Conservation (phyloP, 495 filamentous ascomycete genomes). For the Saxophila tyrrhenica region DNA sequence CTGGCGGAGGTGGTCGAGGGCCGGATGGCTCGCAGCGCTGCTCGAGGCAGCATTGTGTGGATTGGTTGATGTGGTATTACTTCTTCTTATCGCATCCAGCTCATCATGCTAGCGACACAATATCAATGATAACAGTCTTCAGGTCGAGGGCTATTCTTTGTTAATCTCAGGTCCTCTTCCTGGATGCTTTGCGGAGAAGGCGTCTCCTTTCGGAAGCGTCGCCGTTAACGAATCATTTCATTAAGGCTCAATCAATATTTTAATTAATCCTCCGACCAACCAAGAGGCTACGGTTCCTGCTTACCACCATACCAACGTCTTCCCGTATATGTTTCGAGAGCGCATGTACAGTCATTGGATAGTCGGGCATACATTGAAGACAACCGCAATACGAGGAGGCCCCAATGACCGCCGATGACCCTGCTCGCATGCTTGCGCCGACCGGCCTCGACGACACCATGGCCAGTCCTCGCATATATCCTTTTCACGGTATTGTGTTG, state of each 20-base stretch:
- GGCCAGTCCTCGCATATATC: conserved; percentile 1
- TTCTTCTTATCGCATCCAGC: too few species aligned
- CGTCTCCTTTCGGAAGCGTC: not conserved
- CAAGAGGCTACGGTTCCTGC: not conserved
- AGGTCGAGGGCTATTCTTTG: too few species aligned
- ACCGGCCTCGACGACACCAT: conserved; percentile 2
- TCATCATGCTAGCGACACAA: too few species aligned
- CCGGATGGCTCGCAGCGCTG: conserved; percentile 11
- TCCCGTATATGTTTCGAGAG: too few species aligned
- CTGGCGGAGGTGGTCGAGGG: not conserved
- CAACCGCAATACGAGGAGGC: not conserved
- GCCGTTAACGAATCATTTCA: too few species aligned
- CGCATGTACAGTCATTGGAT: too few species aligned
- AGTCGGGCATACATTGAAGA: too few species aligned
- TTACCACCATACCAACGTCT: not conserved
- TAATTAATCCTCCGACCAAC: not conserved
- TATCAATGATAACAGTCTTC: too few species aligned
- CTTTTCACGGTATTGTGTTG: not conserved
- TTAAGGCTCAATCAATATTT: not conserved
- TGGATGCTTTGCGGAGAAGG: too few species aligned
- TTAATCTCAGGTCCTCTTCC: too few species aligned
- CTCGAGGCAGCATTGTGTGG: conserved; percentile 14
- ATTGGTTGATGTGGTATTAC: too few species aligned
- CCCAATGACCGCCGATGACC: conserved; percentile 2
- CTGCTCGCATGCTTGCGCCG: not conserved